Conservation (phyloP, 805 yeast genomes). For the Candida suzukii region DNA sequence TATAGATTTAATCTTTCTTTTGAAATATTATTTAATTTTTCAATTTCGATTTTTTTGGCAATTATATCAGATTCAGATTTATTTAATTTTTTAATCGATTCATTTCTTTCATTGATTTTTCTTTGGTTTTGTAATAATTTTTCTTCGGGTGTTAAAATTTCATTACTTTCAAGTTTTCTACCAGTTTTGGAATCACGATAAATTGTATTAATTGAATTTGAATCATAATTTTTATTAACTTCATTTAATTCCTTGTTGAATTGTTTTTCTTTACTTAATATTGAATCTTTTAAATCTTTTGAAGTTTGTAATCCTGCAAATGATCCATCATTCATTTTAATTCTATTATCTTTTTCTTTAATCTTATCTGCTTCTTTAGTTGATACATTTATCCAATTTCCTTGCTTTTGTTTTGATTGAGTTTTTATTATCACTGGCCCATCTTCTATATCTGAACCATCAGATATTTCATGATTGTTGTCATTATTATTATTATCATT, state of each 20-base stretch:
- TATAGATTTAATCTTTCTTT: constrained; percentile 21
- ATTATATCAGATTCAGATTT: constrained; percentile 33
- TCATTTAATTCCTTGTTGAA: constrained; percentile 21
- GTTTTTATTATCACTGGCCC: constrained; percentile 13
- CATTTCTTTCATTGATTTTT: constrained; percentile 12
- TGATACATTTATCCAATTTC: constrained; percentile 13
- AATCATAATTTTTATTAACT: constrained; percentile 12
- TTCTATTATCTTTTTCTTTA: constrained; percentile 5
- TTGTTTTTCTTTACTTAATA: constrained; percentile 11
- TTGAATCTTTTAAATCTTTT: constrained; percentile 31
- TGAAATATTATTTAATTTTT: constrained; percentile 20
- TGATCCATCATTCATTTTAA: constrained; percentile 15
- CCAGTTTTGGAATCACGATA: constrained; percentile 65
- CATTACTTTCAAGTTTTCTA: constrained; percentile 35
- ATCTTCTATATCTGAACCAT: constrained; percentile 9
- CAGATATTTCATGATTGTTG: constrained; percentile 5
- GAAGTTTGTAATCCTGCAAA: constrained; percentile 40
- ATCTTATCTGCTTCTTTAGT: constrained; percentile 11
- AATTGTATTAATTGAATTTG: constrained; percentile 29
- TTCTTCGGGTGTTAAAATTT: constrained; percentile 3
- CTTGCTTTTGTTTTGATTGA: background rate
- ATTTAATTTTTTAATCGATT: constrained; percentile 22
- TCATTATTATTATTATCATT: constrained; percentile 19
- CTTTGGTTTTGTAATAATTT: constrained; percentile 1
- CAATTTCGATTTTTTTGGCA: constrained; percentile 28